Conservation (phyloP, 768 basidiomycete species). For the Russula compacta region DNA sequence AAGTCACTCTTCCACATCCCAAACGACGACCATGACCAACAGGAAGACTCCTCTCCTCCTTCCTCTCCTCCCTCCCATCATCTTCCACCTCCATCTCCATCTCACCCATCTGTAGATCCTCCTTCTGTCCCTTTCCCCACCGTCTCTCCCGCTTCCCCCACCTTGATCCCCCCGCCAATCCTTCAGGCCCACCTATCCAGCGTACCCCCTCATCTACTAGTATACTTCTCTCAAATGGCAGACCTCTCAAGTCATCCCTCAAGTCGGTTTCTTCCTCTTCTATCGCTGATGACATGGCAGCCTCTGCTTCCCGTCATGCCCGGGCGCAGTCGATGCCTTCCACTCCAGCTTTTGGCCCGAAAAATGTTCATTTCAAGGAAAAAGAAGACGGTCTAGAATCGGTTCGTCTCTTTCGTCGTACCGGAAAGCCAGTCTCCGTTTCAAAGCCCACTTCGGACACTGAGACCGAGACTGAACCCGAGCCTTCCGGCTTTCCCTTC, state of each 20-base stretch:
- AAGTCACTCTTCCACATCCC: slow-evolving; percentile 19
- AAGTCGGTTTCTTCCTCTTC: slow-evolving; percentile 52
- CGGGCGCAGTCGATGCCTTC: slow-evolving; percentile 51
- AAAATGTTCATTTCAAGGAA: slow-evolving; percentile 80
- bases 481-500: slow-evolving; percentile 23
- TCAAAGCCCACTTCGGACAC: slow-evolving; percentile 33
- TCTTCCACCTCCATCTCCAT: not conserved
- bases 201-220: slow-evolving; percentile 27
- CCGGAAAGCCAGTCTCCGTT: slow-evolving; percentile 61
- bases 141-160: not conserved
- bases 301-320: slow-evolving; percentile 24
- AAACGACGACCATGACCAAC: slow-evolving; percentile 14
- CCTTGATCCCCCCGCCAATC: not conserved
- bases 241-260: slow-evolving; percentile 79
- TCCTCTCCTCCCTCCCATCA: slow-evolving; percentile 6
- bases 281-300: slow-evolving; percentile 32
- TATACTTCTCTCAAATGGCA: slow-evolving; percentile 61
- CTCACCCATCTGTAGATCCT: not conserved
- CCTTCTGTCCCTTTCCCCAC: slow-evolving; percentile 10
- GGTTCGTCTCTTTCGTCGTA: slow-evolving; percentile 53
- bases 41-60: slow-evolving; percentile 14
- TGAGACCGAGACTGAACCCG: slow-evolving; percentile 28
- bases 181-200: slow-evolving; percentile 1
- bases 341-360: slow-evolving; percentile 45
- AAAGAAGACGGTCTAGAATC: slow-evolving; percentile 51